Percentiles rank a stretch among this genome's conserved stretches.
These are phyloP conservation scores for Anisodus tanguticus DNA, from an alignment of 257 asterid genomes.

Conservation along the genomic window DNA sequence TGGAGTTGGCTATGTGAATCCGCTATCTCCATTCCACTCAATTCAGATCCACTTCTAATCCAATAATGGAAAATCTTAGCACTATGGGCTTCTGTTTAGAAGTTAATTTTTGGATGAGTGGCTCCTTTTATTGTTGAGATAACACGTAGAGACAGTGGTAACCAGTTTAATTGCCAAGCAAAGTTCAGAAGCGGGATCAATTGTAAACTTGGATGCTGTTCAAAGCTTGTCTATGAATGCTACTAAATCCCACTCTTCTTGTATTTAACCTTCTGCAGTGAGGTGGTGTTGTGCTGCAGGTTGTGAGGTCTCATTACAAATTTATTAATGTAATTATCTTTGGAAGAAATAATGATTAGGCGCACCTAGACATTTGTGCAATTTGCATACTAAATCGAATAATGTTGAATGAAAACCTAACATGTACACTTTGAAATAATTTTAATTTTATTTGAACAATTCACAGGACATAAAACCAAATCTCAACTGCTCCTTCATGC, in stretches of 20 bases:
- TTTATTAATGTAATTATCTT: slow-evolving; percentile 5
- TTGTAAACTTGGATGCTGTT: not conserved
- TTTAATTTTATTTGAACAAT: not conserved
- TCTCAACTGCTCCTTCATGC: not conserved
- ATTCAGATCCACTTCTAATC: not conserved
- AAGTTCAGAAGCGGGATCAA: slow-evolving; percentile 18
- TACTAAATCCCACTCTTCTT: slow-evolving; percentile 3
- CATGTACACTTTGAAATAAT: not conserved
- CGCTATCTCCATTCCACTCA: slow-evolving; percentile 5
- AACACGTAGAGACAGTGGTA: not conserved
- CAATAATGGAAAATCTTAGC: slow-evolving; percentile 5
- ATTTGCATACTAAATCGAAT: slow-evolving; percentile 10
- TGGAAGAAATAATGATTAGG: slow-evolving; percentile 15
- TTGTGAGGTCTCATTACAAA: not conserved
- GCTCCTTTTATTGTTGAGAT: slow-evolving; percentile 1
- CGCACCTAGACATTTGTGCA: not conserved
- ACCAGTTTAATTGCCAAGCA: not conserved
- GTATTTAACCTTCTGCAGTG: not conserved
- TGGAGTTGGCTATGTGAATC: slow-evolving; percentile 13
- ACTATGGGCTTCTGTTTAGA: not conserved
- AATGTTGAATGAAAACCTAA: slow-evolving; percentile 1
- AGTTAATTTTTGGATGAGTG: not conserved
- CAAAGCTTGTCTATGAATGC: not conserved
- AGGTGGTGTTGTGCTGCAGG: slow-evolving; percentile 15
- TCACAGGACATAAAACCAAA: slow-evolving; percentile 1